phyloP scores from a whole-genome alignment of 768 basidiomycete genomes.

The Lactarius hengduanensis region DNA sequence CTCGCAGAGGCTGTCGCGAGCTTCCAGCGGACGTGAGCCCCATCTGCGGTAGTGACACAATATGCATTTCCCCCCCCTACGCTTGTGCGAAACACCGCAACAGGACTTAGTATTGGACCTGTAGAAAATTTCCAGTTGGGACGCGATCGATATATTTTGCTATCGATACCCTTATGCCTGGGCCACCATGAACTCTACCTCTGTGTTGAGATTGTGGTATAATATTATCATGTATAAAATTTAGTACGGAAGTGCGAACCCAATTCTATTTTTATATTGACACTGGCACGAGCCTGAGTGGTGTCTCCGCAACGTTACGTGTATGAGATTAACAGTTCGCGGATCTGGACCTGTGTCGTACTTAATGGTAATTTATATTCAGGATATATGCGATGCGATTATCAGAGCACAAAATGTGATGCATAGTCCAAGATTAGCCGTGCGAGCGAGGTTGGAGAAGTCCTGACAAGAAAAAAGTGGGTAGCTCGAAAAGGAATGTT shows the following conservation, averaged over 20 bases:
- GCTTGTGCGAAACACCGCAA: background rate
- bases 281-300: background rate
- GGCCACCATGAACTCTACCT: background rate
- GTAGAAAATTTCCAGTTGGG: background rate
- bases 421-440: conserved; percentile 26
- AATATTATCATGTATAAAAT: background rate
- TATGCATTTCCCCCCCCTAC: background rate
- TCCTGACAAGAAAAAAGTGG: conserved; percentile 3
- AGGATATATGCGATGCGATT: conserved; percentile 24
- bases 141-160: background rate
- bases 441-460: conserved; percentile 3
- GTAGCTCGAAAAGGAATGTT: background rate
- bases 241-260: background rate
- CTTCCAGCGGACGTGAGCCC: background rate
- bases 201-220: background rate
- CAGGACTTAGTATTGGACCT: background rate
- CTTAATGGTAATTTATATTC: conserved; percentile 17
- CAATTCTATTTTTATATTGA: background rate
- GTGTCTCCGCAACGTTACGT: too few species aligned
- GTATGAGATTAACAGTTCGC: background rate
- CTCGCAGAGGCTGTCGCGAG: background rate
- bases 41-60: background rate
- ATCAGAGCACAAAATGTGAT: conserved; percentile 26
- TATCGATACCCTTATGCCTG: background rate
- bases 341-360: background rate